Conservation (phyloP, 1,284 basidiomycete genomes). For the Blastosporella zonata region DNA sequence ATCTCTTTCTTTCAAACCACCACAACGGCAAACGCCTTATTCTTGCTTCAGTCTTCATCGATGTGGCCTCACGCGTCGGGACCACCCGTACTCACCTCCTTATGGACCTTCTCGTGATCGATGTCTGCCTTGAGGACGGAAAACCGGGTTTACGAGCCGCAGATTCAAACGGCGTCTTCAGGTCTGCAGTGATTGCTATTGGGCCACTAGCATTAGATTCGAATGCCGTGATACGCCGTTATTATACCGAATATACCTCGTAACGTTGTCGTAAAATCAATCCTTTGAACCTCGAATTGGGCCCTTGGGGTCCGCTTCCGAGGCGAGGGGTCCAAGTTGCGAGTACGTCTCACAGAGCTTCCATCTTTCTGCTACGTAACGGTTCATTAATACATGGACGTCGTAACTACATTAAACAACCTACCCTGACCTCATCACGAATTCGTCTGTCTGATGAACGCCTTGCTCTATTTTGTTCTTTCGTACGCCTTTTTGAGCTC, state of each 20-base stretch:
- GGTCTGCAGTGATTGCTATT: not conserved
- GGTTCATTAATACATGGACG: too few species aligned
- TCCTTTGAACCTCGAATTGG: too few species aligned
- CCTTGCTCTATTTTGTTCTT: too few species aligned
- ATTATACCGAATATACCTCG: not conserved
- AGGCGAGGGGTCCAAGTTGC: too few species aligned
- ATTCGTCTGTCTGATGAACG: too few species aligned
- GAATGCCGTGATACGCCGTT: not conserved
- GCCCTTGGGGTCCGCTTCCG: too few species aligned
- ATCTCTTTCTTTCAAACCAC: conserved; percentile 12
- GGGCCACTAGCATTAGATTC: not conserved
- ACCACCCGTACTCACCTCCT: conserved; percentile 6
- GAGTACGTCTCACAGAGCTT: too few species aligned
- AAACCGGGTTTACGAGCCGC: conserved; percentile 2
- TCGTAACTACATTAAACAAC: too few species aligned
- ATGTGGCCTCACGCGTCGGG: conserved; percentile 10
- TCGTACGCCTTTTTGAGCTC: too few species aligned
- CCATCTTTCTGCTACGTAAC: too few species aligned
- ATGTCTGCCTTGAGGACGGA: conserved; percentile 6
- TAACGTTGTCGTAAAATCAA: too few species aligned
- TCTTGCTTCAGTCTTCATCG: conserved; percentile 4
- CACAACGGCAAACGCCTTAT: conserved; percentile 1
- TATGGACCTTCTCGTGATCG: conserved; percentile 7
- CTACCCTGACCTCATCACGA: too few species aligned
- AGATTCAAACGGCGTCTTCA: not conserved